Percentiles rank a stretch among this genome's conserved stretches.
Evolutionary conservation across 2,329 filamentous ascomycete genomes (phyloP).

Genomic region (Tolypocladium inflatum): DNA sequence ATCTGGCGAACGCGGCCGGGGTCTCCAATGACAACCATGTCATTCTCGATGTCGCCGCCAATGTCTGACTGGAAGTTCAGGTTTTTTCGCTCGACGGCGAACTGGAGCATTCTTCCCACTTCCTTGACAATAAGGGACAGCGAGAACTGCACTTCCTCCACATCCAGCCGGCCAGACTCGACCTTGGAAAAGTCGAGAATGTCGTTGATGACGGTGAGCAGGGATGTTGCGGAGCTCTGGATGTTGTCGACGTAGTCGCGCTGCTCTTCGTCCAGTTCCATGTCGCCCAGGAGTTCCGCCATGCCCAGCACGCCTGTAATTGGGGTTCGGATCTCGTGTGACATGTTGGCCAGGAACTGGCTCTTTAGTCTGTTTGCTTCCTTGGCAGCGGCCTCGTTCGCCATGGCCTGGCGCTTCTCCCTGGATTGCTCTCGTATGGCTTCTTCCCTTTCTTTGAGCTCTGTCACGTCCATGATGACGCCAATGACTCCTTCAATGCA

Average conservation of each 20-base stretch:
- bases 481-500: constrained; percentile 65
- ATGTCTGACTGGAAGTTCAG: constrained; percentile 62
- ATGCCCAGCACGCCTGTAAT: constrained; percentile 76
- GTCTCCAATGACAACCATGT: constrained; percentile 77
- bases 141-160: constrained; percentile 74
- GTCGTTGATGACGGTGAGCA: constrained; percentile 84
- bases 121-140: constrained; percentile 65
- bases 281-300: constrained; percentile 64
- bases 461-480: constrained; percentile 72
- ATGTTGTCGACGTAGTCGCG: constrained; percentile 70
- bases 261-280: constrained; percentile 59
- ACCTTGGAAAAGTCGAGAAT: constrained; percentile 86
- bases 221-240: constrained; percentile 67
- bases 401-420: constrained; percentile 61
- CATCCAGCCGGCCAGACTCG: constrained; percentile 66
- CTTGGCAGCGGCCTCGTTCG: constrained; percentile 69
- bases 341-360: constrained; percentile 74
- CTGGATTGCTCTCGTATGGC: constrained; percentile 54
- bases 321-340: constrained; percentile 69
- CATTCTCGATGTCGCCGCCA: constrained; percentile 49
- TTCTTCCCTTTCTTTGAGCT: constrained; percentile 54
- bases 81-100: constrained; percentile 72
- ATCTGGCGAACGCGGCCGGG: constrained; percentile 78
- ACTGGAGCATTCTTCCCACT: constrained; percentile 79
- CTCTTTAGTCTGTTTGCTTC: constrained; percentile 74